Base-by-base conservation (phyloP, 148 eudicot genomes). In the Vaccinium myrtillus region DNA sequence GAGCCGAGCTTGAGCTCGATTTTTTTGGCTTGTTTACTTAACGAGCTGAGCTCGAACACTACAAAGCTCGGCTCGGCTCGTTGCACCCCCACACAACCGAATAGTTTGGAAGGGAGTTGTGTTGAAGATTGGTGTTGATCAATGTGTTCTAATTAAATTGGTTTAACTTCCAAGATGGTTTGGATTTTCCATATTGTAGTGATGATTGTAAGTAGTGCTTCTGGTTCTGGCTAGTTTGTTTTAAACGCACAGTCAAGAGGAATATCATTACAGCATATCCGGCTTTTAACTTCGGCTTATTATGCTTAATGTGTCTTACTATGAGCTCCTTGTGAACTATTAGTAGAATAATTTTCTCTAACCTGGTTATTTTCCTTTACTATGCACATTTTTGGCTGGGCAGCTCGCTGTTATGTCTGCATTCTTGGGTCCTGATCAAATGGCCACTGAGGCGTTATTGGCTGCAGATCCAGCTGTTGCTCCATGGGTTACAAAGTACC, bases 351-450 rank as follows among this genome's bases (percentile, higher is more conserved):
- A 14, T 82, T 61, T 30, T 79, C 53, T 39, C 32, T 54, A 18
- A 61, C 54, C 30, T 21, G 16, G 19, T 69, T 25, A 23, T 74
- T 56, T 85, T 81, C 69, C 76, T 16, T 36, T 48, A 30, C 14
- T 55, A 83, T 13, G 27, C 39, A 8, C 1, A 13, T 56, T 86
- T 84, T 82, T 81, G 81, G 25, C 36, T 71, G 49, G 76, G 21
- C 94, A 97, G 98, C 88, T 97, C 69, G 98, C 98, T 74, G 98
- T 97, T 51, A 94, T 97, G 98, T 97, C 99, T 43, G 98, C 98
- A 78, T 97, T 94, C 90, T 86, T 97, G 89, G 99, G 98, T 87
- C 99, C 98, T 48, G 98, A 97, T 91, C 99, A 97, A 89, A 49
- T 54, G 23, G 96, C 93, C 83, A 95, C 92, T 1, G 98, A 97